Evolutionary conservation across 371 early-diverging fungal genomes (phyloP).

Genomic region (Mortierella sp.): DNA sequence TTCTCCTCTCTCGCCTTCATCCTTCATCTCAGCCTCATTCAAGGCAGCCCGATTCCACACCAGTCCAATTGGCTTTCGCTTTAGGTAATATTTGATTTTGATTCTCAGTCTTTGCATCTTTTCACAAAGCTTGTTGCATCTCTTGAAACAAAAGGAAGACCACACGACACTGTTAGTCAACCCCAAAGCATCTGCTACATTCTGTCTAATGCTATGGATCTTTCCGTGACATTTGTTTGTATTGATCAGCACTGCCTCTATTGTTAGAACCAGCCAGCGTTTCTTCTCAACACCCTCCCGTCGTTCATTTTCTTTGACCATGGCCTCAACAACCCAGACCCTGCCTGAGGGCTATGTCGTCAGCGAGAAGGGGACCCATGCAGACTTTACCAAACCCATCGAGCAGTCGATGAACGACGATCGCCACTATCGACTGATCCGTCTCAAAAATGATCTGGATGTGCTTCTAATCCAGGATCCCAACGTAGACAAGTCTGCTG

Average conservation of each 20-base stretch:
- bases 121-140: too few relatives aligned
- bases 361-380: slow-evolving; percentile 31
- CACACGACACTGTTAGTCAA: too few relatives aligned
- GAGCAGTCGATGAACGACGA: slow-evolving; percentile 80
- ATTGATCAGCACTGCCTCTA: background rate
- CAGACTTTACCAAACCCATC: slow-evolving; percentile 52
- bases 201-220: too few relatives aligned
- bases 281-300: slow-evolving; percentile 1
- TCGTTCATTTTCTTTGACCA: background rate
- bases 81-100: too few relatives aligned
- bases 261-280: background rate
- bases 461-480: slow-evolving; percentile 87
- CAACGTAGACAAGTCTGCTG: slow-evolving; percentile 88
- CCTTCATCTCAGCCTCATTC: too few relatives aligned
- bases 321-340: slow-evolving; percentile 11
- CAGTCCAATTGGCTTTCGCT: slow-evolving; percentile 3
- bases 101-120: too few relatives aligned
- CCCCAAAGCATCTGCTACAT: too few relatives aligned
- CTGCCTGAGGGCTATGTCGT: slow-evolving; percentile 49
- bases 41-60: too few relatives aligned
- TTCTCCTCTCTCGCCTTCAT: too few relatives aligned
- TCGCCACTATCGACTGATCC: slow-evolving; percentile 84
- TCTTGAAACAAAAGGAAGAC: too few relatives aligned
- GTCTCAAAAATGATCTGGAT: slow-evolving; percentile 83
- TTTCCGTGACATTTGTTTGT: too few relatives aligned